Evolutionary conservation across 768 basidiomycete species (phyloP), one percentile per base, ranked within the genome.

Genomic region (Lepiota subincarnata): DNA sequence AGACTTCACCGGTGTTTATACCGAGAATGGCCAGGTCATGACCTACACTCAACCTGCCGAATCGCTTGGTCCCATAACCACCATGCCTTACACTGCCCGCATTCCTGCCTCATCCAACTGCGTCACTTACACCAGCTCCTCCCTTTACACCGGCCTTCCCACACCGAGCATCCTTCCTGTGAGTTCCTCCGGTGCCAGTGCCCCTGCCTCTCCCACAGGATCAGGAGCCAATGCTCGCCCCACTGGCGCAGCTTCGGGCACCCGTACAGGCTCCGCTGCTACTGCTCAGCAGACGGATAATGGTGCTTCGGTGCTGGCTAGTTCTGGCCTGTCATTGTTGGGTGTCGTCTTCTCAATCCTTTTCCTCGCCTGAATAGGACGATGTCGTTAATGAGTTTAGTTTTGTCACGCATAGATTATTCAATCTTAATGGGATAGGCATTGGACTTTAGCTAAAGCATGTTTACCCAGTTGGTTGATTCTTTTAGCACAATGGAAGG

Each of bases 1-100:
- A 70, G 73, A 75, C n/a, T 74, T 73, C 55, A 80, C 82, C 6
- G 87, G 87, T 35, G 50, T 76, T 43, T 76, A 75, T 60, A 75
- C 73, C 13, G 52, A 50, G 19, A 59, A 64, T 53, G 80, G 83
- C 26, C 39, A 20, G 1, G 64, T 68, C 28, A 62, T 67, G 58
- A 76, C 76, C 16, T 78, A 77, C 64, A 65, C 63, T 6, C 77
- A 79, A 58, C 77, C 77, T 11, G 64, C 72, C 3, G 76, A 77
- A 65, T 59, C 58, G 2, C 66, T 75, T 0, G 77, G 78, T 14
- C 49, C 66, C 5, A 76, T 79, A 59, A 64, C 64, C 14, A 62
- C 67, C 26, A 66, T 77, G 46, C 75, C 77, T 12, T 80, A 78
- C 60, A 61, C 66, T 8, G 64, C 76, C 14, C 61, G 64, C 16